Percentiles rank a stretch among this genome's conserved stretches.
phyloP scores from a whole-genome alignment of 2,329 filamentous ascomycete genomes.

The Diplodia seriata region DNA sequence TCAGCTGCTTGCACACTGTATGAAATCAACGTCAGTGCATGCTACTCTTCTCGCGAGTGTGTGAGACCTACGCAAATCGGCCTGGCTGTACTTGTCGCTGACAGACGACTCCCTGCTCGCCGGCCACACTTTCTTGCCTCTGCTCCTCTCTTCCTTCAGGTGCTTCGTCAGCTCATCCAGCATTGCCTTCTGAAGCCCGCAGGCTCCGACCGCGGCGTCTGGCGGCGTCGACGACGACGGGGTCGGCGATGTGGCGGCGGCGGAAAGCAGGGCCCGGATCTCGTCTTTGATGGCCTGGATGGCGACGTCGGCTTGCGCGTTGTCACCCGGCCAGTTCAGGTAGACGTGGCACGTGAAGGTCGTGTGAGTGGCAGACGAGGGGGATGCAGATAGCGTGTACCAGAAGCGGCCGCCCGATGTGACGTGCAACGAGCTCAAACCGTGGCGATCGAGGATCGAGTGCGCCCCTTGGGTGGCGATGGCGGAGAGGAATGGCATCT shows the following conservation, averaged over 20 bases:
- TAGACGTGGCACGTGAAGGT: constrained; percentile 35
- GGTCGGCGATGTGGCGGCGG: neutral
- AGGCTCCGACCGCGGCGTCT: constrained; percentile 18
- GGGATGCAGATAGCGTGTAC: constrained; percentile 33
- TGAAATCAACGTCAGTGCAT: neutral
- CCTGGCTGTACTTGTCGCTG: constrained; percentile 37
- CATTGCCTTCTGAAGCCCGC: constrained; percentile 32
- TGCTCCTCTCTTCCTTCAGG: constrained; percentile 38
- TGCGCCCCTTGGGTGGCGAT: constrained; percentile 10
- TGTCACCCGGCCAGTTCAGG: constrained; percentile 18
- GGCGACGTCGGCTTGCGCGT: constrained; percentile 8
- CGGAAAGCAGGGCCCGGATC: constrained; percentile 24
- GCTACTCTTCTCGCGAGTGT: no score
- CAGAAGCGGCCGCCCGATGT: constrained; percentile 32
- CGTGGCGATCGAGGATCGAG: constrained; percentile 10
- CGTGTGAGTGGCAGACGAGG: constrained; percentile 30
- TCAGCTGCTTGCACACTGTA: constrained; percentile 30
- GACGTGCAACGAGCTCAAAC: constrained; percentile 30
- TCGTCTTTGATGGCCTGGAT: constrained; percentile 32
- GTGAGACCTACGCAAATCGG: constrained; percentile 37
- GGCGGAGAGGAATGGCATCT: constrained; percentile 1
- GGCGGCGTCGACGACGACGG: neutral
- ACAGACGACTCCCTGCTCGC: constrained; percentile 34
- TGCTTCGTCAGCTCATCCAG: constrained; percentile 39
- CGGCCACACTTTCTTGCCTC: constrained; percentile 40